These are phyloP conservation scores for Eutypa lata DNA, from an alignment of 2,329 filamentous ascomycete species.

Conservation along the genomic window DNA sequence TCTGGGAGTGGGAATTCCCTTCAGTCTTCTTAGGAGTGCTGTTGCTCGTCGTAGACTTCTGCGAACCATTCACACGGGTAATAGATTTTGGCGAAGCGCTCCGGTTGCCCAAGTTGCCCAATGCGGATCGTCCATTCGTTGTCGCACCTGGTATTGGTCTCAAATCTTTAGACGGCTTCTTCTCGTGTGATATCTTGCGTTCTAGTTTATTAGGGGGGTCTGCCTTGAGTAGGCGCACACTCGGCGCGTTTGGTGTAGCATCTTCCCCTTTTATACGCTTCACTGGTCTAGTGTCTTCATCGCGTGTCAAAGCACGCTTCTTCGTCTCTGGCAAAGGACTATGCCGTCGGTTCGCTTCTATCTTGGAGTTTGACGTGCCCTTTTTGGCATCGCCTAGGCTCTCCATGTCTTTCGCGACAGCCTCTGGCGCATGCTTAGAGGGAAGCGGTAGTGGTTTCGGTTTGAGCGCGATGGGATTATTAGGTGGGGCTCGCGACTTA, in stretches of 20 bases:
- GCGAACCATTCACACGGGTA: slow-evolving; percentile 41
- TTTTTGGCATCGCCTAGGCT: slow-evolving; percentile 20
- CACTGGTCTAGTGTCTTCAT: slow-evolving; percentile 40
- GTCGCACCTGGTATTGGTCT: slow-evolving; percentile 12
- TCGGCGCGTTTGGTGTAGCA: slow-evolving; percentile 15
- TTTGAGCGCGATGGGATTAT: slow-evolving; percentile 19
- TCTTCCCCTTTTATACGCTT: slow-evolving; percentile 46
- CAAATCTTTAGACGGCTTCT: slow-evolving; percentile 19
- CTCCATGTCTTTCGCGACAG: slow-evolving; percentile 21
- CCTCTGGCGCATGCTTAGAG: slow-evolving; percentile 20
- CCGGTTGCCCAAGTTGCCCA: slow-evolving; percentile 16
- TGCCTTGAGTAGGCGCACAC: slow-evolving; percentile 18
- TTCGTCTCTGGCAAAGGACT: slow-evolving; percentile 42
- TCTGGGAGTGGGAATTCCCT: slow-evolving; percentile 28
- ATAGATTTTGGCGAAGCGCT: slow-evolving; percentile 34
- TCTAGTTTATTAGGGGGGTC: slow-evolving; percentile 19
- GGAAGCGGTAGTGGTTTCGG: slow-evolving; percentile 24
- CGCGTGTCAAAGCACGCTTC: slow-evolving; percentile 44
- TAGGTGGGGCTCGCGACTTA: slow-evolving; percentile 17
- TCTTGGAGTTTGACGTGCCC: slow-evolving; percentile 16
- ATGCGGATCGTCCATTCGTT: slow-evolving; percentile 22
- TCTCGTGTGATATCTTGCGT: slow-evolving; percentile 15
- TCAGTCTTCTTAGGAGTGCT: slow-evolving; percentile 37
- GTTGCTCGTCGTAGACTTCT: slow-evolving; percentile 30
- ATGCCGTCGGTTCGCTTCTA: slow-evolving; percentile 28